Evolutionary conservation across 768 basidiomycete genomes (phyloP), one percentile per base, ranked within the genome.

Genomic region (Strobilomyces confusus): DNA sequence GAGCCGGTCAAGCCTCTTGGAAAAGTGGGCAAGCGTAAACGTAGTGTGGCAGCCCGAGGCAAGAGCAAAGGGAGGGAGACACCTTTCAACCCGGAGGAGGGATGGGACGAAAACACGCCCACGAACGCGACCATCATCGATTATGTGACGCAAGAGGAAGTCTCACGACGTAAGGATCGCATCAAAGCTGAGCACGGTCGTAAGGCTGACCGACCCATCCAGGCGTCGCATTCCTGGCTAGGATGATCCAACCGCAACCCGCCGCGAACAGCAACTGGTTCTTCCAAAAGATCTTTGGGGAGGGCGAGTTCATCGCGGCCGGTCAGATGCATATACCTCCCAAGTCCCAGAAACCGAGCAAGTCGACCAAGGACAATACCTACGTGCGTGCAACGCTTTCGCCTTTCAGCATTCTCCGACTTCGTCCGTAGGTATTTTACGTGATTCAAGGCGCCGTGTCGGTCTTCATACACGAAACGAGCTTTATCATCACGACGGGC

Each of bases 261-360:
- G 82, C 89, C 0, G 77, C 75, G 9, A 83, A 84, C 56, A 78
- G 78, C 48, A 77, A 77, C 12, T 98, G 94, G 84, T 77, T 75
- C 22, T 99, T 92, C 68, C 88, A 95, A 64, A 95, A 93, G 72
- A 80, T 97, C 20, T 95, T 95, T 63, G 85, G 87, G 25, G 95
- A 98, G 57, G 89, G 84, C 43, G 84, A 90, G 42, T 98, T 91
- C 66, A 83, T 98, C 55, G 95, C 94, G 1, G 87, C 92, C 29
- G 97, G 97, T 0, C 83, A 93, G 57, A 76, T 98, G 42, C 76
- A 80, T 49, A 87, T 98, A 37, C 92, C 92, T 5, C 82, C 88
- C 1, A 75, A 80, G 8, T 80, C 81, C n/a, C 76, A 80, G 55
- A 99, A 99, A 70, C 89, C 89, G 14, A 83, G 80, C 54, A 98